Percentiles rank a stretch among this genome's conserved stretches.
phyloP scores from a whole-genome alignment of 2,329 filamentous ascomycete genomes.

The Penicillium concentricum region DNA sequence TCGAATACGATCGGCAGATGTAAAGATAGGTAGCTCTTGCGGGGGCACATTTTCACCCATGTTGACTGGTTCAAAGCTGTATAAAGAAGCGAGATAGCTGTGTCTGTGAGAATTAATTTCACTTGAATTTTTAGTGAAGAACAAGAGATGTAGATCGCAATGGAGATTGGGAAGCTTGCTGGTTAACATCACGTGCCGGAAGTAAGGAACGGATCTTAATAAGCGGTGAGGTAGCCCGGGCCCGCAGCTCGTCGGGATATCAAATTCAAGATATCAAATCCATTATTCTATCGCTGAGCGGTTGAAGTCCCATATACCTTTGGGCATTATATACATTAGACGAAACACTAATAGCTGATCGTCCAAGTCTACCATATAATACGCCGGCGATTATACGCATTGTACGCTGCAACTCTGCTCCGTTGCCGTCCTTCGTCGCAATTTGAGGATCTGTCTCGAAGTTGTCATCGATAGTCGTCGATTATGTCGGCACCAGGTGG shows the following conservation, averaged over 20 bases:
- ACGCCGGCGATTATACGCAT: not conserved
- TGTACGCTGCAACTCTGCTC: not conserved
- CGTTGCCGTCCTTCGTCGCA: not conserved
- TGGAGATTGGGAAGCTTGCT: not conserved
- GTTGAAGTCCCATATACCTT: not conserved
- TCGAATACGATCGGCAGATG: slow-evolving; percentile 72
- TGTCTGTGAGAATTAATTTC: not conserved
- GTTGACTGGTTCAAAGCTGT: not conserved
- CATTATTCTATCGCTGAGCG: slow-evolving; percentile 8
- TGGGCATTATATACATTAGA: not conserved
- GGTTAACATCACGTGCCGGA: slow-evolving; percentile 13
- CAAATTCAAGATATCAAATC: slow-evolving; percentile 21
- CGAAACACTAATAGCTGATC: not conserved
- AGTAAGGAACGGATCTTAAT: slow-evolving; percentile 13
- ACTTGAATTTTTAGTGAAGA: not conserved
- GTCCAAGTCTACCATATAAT: not conserved
- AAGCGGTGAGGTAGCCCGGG: slow-evolving; percentile 11
- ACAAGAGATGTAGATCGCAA: not conserved
- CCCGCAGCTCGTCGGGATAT: slow-evolving; percentile 16
- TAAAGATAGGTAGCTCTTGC: slow-evolving; percentile 51
- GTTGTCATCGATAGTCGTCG: not conserved
- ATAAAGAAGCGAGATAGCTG: not conserved
- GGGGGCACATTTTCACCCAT: slow-evolving; percentile 26
- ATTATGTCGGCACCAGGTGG: slow-evolving; percentile 47
- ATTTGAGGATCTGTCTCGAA: not conserved